phyloP scores from a whole-genome alignment of 1,284 basidiomycete genomes.

The Leccinum solheimii region DNA sequence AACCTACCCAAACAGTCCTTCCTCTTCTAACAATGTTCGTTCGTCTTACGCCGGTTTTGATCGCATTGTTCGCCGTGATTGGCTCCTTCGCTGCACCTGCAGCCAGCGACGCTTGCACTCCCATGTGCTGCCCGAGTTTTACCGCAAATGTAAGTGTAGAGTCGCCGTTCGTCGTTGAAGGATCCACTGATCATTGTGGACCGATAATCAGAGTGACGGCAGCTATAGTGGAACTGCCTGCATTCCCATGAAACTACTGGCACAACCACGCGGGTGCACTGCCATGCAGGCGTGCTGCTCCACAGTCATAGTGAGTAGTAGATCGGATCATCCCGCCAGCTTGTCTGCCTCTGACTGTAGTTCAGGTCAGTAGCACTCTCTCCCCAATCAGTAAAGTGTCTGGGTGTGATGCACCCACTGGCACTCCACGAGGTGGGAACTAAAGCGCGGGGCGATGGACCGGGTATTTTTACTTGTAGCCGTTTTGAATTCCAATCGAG shows the following conservation, averaged over 20 bases:
- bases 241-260: not conserved
- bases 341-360: too few relatives aligned
- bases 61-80: not conserved
- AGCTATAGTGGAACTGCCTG: not conserved
- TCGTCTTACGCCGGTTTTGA: not conserved
- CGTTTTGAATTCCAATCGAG: too few relatives aligned
- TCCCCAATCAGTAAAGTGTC: too few relatives aligned
- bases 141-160: not conserved
- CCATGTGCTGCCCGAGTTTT: not conserved
- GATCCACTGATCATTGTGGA: not conserved
- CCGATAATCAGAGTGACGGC: not conserved
- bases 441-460: too few relatives aligned
- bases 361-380: too few relatives aligned
- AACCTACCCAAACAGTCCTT: not conserved
- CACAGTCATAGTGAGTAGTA: too few relatives aligned
- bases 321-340: too few relatives aligned
- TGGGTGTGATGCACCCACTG: too few relatives aligned
- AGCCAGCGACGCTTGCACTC: not conserved
- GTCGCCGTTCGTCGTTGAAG: not conserved
- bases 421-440: too few relatives aligned
- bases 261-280: not conserved
- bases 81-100: not conserved
- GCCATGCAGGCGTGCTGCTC: not conserved
- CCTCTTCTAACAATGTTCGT: not conserved
- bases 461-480: too few relatives aligned